A percentile compares a stretch with the other conserved stretches of the same genome.
Evolutionary conservation across 2,329 filamentous ascomycete genomes (phyloP).

Genomic region (Beauveria asiatica): DNA sequence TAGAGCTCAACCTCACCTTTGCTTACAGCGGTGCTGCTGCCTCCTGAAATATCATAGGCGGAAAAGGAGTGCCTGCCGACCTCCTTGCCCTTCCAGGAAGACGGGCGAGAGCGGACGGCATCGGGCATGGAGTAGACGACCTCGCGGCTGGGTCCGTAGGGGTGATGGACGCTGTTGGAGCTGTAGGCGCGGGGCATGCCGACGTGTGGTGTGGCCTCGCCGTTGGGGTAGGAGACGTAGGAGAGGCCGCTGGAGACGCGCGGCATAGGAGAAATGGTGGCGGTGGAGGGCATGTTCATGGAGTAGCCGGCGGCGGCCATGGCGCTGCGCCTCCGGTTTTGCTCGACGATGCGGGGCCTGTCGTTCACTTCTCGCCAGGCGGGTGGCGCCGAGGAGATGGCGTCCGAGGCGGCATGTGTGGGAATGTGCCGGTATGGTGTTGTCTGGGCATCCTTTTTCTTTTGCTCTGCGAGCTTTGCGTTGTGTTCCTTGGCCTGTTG

Average conservation of each 20-base stretch:
- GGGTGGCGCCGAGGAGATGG: slow-evolving; percentile 44
- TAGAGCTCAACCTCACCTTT: slow-evolving; percentile 23
- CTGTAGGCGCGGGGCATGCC: slow-evolving; percentile 35
- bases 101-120: slow-evolving; percentile 16
- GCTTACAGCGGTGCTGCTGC: slow-evolving; percentile 30
- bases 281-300: slow-evolving; percentile 22
- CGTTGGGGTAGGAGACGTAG: slow-evolving; percentile 37
- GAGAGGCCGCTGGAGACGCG: slow-evolving; percentile 41
- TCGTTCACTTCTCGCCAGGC: slow-evolving; percentile 40
- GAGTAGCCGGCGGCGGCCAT: slow-evolving; percentile 34
- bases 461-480: slow-evolving; percentile 38
- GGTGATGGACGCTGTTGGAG: slow-evolving; percentile 30
- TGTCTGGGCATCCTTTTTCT: slow-evolving; percentile 29
- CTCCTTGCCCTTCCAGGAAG: slow-evolving; percentile 36
- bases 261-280: slow-evolving; percentile 21
- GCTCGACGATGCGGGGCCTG: slow-evolving; percentile 38
- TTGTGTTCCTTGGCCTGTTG: slow-evolving; percentile 48
- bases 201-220: slow-evolving; percentile 30
- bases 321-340: slow-evolving; percentile 41
- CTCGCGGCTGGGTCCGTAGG: slow-evolving; percentile 24
- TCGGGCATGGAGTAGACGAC: slow-evolving; percentile 23
- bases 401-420: slow-evolving; percentile 53
- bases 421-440: slow-evolving; percentile 52
- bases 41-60: slow-evolving; percentile 25
- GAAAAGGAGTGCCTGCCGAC: slow-evolving; percentile 21